Evolutionary conservation across 139 green algal species (phyloP), one percentile per base, ranked within the genome.

Genomic region (Klebsormidium nitens): DNA sequence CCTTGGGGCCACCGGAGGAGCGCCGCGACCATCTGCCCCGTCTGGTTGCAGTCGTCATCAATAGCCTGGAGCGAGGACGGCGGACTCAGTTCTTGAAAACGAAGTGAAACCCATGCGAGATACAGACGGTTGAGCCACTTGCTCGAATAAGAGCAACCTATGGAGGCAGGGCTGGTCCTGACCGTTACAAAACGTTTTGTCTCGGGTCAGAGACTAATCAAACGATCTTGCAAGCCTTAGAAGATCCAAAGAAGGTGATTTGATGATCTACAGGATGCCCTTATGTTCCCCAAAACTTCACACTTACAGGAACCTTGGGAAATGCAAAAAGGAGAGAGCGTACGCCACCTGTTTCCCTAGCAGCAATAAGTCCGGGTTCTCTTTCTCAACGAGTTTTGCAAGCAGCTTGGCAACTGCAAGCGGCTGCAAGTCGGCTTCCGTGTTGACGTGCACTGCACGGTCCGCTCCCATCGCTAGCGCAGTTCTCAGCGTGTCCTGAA

Each of bases 381-480:
- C 89, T 31, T 60, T 69, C 23, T 63, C 32, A 1, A 74, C 85
- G 11, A 96, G 26, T 17, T 81, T 81, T 36, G 85, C 84, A 60
- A 97, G 81, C 59, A 93, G 49, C 56, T 86, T 80, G 1, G 92
- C 90, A 2, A 97, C 85, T 1, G 69, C 78, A 36, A 96, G 77
- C 2, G 92, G 92, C 77, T 91, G 63, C 52, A 92, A 71, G 11
- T 78, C 61, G 32, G 55, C 66, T 23, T 74, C 39, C 66, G n/a
- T 66, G n/a, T 64, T 38, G 17, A 97, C 81, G 57, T 95, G 92
- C 26, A 94, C 48, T 4, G 76, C 92, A 3, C 86, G 66, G 81
- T 97, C 92, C 2, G 86, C 89, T 23, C 92, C 92, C 85, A 97
- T 89, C 0, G 91, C 92, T 36, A 96, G 80, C 2, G 89, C 92